Evolutionary conservation across 805 yeast genomes (phyloP).

Genomic region (Kodamaea jinghongensis): DNA sequence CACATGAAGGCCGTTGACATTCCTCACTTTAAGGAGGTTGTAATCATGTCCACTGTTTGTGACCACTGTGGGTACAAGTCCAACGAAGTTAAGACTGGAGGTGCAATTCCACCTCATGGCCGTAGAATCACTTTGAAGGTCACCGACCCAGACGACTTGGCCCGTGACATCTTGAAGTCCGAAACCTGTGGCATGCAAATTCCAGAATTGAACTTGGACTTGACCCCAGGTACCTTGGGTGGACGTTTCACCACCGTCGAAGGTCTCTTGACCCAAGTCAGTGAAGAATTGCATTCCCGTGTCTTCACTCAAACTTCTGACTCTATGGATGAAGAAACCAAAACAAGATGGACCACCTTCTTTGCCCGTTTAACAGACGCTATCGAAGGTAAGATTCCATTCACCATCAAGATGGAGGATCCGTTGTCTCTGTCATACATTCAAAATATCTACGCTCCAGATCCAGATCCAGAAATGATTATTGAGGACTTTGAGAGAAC

Average conservation of each 20-base stretch:
- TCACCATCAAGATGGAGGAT: slow-evolving; percentile 88
- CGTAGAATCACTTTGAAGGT: slow-evolving; percentile 67
- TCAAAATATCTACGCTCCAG: slow-evolving; percentile 99
- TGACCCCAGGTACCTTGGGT: slow-evolving; percentile 95
- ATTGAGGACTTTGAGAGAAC: slow-evolving; percentile 91
- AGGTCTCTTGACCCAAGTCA: slow-evolving; percentile 85
- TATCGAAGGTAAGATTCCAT: slow-evolving; percentile 72
- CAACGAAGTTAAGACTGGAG: slow-evolving; percentile 98
- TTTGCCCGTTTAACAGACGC: slow-evolving; percentile 75
- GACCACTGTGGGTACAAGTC: slow-evolving; percentile 92
- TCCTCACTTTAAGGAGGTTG: slow-evolving; percentile 97
- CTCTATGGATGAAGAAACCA: slow-evolving; percentile 79
- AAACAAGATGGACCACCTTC: slow-evolving; percentile 78
- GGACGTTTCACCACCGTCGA: slow-evolving; percentile 97
- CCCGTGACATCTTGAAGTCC: slow-evolving; percentile 90
- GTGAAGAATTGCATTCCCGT: slow-evolving; percentile 82
- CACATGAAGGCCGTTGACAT: slow-evolving; percentile 96
- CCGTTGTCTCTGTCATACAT: slow-evolving; percentile 94
- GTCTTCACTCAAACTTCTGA: slow-evolving; percentile 86
- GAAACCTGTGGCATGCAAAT: slow-evolving; percentile 85
- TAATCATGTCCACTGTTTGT: slow-evolving; percentile 93
- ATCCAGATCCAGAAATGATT: slow-evolving; percentile 92
- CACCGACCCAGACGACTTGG: slow-evolving; percentile 88
- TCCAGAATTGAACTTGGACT: slow-evolving; percentile 87
- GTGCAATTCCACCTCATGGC: slow-evolving; percentile 88